Percentiles rank a stretch among this genome's conserved stretches.
phyloP scores from a whole-genome alignment of 768 basidiomycete genomes.

The Lentinula sp. region DNA sequence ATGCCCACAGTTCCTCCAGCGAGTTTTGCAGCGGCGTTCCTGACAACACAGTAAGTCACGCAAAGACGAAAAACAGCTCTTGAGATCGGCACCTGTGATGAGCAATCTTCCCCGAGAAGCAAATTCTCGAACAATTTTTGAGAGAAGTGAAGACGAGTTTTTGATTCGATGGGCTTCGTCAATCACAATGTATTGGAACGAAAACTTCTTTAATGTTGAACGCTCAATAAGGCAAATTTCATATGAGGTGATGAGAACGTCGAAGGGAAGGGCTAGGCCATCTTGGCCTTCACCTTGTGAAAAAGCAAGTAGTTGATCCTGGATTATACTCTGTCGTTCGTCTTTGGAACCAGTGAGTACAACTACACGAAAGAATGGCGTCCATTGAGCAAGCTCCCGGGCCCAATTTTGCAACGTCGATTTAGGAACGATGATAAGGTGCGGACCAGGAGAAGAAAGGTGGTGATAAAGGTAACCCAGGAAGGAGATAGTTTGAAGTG shows the following conservation, averaged over 20 bases:
- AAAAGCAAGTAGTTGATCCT: constrained; percentile 71
- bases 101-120: constrained; percentile 82
- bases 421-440: constrained; percentile 97
- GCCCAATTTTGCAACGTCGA: constrained; percentile 97
- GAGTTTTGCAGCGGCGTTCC: constrained; percentile 92
- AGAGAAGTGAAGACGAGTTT: constrained; percentile 94
- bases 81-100: constrained; percentile 64
- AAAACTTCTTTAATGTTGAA: constrained; percentile 86
- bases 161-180: constrained; percentile 99
- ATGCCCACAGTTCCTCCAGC: constrained; percentile 88
- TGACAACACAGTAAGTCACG: background rate
- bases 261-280: constrained; percentile 37
- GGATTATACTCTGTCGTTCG: constrained; percentile 79
- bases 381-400: constrained; percentile 90
- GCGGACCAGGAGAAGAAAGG: constrained; percentile 69
- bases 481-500: constrained; percentile 96
- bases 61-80: background rate
- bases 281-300: constrained; percentile 18
- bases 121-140: constrained; percentile 91
- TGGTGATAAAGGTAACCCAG: constrained; percentile 91
- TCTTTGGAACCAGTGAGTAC: constrained; percentile 85
- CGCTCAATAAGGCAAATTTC: constrained; percentile 97
- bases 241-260: constrained; percentile 94
- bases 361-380: constrained; percentile 78
- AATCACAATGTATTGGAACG: constrained; percentile 96